phyloP scores from a whole-genome alignment of 768 basidiomycete species.

The Mycena haematopus region DNA sequence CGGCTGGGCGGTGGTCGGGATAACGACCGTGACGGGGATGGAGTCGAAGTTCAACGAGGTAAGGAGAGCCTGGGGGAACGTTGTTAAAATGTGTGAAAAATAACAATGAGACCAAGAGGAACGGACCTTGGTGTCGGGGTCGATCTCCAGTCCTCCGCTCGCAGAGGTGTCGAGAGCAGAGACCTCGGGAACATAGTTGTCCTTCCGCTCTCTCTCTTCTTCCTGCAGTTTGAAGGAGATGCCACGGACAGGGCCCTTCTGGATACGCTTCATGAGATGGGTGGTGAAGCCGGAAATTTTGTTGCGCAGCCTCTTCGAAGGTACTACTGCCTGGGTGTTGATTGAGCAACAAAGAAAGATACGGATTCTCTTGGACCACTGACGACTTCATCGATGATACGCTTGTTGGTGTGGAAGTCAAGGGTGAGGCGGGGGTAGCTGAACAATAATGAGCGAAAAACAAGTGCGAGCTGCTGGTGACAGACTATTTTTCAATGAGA shows the following conservation, averaged over 20 bases:
- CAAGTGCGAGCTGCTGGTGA: conserved; percentile 34
- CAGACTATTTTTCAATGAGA: conserved; percentile 99
- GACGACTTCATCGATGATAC: conserved; percentile 97
- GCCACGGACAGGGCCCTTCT: conserved; percentile 96
- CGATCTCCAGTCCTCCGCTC: conserved; percentile 78
- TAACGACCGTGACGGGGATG: conserved; percentile 77
- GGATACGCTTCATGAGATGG: conserved; percentile 99
- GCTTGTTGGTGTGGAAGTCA: conserved; percentile 99
- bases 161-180: conserved; percentile 88
- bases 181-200: conserved; percentile 98
- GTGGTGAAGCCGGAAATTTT: conserved; percentile 99
- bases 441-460: conserved; percentile 13
- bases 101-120: background rate
- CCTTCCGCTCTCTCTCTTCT: conserved; percentile 98
- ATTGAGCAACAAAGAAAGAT: conserved; percentile 2
- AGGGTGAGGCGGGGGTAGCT: conserved; percentile 99
- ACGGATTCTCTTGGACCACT: conserved; percentile 35
- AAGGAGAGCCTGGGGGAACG: conserved; percentile 75
- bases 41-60: conserved; percentile 92
- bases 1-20: conserved; percentile 65
- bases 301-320: conserved; percentile 99
- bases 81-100: background rate
- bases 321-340: conserved; percentile 77
- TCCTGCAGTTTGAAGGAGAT: conserved; percentile 99
- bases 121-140: conserved; percentile 91